These are phyloP conservation scores for Camellia lanceoleosa DNA, from an alignment of 148 eudicot species.

Conservation along the genomic window DNA sequence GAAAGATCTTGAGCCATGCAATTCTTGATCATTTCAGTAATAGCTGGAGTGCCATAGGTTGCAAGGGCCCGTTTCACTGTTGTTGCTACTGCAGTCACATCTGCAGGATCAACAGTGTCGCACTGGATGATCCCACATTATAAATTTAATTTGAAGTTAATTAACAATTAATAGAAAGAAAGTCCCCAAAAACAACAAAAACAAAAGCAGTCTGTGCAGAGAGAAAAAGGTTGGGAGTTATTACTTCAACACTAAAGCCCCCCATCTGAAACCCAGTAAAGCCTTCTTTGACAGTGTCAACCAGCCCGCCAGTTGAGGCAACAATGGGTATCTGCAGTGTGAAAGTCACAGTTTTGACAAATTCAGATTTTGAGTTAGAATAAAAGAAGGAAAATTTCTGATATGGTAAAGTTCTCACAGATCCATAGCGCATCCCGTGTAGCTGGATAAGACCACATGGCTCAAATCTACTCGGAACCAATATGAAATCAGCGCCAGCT, in stretches of 20 bases:
- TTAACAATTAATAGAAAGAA: neutral
- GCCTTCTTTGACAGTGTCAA: constrained; percentile 92
- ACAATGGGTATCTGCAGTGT: constrained; percentile 72
- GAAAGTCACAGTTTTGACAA: neutral
- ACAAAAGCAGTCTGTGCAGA: neutral
- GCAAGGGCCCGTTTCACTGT: constrained; percentile 64
- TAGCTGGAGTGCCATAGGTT: constrained; percentile 57
- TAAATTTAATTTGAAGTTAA: neutral
- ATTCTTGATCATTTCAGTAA: constrained; percentile 69
- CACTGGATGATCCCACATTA: constrained; percentile 40
- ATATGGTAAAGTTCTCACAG: constrained; percentile 37
- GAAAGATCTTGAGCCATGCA: constrained; percentile 93
- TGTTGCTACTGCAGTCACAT: constrained; percentile 60
- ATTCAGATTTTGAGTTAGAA: too few relatives aligned
- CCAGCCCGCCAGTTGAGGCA: constrained; percentile 92
- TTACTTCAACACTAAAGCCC: constrained; percentile 77
- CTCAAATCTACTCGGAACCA: constrained; percentile 92
- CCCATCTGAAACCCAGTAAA: constrained; percentile 96
- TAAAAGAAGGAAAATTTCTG: neutral
- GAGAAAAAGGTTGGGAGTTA: neutral
- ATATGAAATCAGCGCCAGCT: constrained; percentile 82
- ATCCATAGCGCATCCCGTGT: constrained; percentile 94
- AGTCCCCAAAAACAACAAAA: neutral
- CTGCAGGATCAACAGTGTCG: constrained; percentile 66
- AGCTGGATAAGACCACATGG: constrained; percentile 98